Evolutionary conservation across 306 rosid genomes (phyloP).

Genomic region (Trichosanthes truncata): DNA sequence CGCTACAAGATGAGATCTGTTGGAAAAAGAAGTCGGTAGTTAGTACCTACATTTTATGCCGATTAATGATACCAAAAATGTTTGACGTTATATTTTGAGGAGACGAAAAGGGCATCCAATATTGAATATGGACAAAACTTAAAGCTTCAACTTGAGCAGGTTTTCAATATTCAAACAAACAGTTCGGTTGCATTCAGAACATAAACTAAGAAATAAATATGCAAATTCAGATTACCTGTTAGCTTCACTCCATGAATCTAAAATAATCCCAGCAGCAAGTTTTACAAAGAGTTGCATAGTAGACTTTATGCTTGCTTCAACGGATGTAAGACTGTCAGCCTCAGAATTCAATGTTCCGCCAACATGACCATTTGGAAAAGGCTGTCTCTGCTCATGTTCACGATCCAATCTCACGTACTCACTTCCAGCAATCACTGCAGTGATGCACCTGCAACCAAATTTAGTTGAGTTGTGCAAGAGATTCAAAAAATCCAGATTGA

Average conservation of each 20-base stretch:
- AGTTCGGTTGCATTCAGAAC: neutral
- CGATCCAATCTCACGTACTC: slow-evolving; percentile 88
- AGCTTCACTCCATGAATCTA: slow-evolving; percentile 82
- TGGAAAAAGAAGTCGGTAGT: neutral
- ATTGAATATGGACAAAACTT: neutral
- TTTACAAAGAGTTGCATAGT: slow-evolving; percentile 83
- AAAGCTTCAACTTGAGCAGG: neutral
- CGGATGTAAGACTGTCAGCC: slow-evolving; percentile 45
- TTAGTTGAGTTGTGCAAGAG: neutral
- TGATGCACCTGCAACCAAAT: slow-evolving; percentile 64
- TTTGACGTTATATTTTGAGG: neutral
- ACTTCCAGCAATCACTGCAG: slow-evolving; percentile 88
- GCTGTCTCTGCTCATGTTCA: slow-evolving; percentile 56
- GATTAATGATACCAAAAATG: neutral
- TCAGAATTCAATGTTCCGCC: slow-evolving; percentile 50
- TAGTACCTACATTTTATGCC: neutral
- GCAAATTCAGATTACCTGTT: slow-evolving; percentile 36
- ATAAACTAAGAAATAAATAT: neutral
- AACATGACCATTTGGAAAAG: slow-evolving; percentile 61
- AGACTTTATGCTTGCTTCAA: slow-evolving; percentile 79
- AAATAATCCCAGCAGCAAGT: slow-evolving; percentile 63
- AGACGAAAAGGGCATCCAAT: neutral
- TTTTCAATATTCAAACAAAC: neutral
- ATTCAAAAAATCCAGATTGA: neutral
- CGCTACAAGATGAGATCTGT: slow-evolving; percentile 85